A percentile compares a stretch with the other conserved stretches of the same genome.
phyloP scores from a whole-genome alignment of 2,329 filamentous ascomycete species.

The Alternaria rosae region DNA sequence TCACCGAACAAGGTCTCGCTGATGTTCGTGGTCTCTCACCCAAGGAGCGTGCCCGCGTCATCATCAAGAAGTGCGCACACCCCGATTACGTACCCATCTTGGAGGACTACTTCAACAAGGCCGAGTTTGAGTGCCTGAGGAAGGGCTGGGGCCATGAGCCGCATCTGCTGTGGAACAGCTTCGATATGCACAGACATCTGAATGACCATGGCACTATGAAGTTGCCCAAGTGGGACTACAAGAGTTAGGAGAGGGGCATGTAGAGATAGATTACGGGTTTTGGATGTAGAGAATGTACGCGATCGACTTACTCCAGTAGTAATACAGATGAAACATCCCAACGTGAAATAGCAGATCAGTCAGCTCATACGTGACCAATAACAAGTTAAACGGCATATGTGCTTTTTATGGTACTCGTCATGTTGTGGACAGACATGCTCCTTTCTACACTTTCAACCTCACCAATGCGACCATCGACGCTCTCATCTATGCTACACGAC shows the following conservation, averaged over 20 bases:
- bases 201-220: slow-evolving; percentile 89
- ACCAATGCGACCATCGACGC: not conserved
- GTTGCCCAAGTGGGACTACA: slow-evolving; percentile 69
- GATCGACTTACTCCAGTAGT: not conserved
- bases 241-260: slow-evolving; percentile 15
- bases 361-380: not conserved
- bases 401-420: not conserved
- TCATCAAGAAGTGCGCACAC: slow-evolving; percentile 87
- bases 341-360: not conserved
- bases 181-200: slow-evolving; percentile 88
- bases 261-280: not conserved
- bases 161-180: slow-evolving; percentile 83
- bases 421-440: not conserved
- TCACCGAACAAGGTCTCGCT: slow-evolving; percentile 79
- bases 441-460: not conserved
- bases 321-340: not conserved
- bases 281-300: not conserved
- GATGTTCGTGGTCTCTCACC: slow-evolving; percentile 84
- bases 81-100: slow-evolving; percentile 85
- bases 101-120: slow-evolving; percentile 81
- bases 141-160: slow-evolving; percentile 93
- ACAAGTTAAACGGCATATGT: not conserved
- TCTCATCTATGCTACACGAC: not conserved
- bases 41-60: slow-evolving; percentile 80
- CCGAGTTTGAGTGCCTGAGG: slow-evolving; percentile 82